These are phyloP conservation scores for Mycena olivaceomarginata DNA, from an alignment of 768 basidiomycete species.

Conservation along the genomic window DNA sequence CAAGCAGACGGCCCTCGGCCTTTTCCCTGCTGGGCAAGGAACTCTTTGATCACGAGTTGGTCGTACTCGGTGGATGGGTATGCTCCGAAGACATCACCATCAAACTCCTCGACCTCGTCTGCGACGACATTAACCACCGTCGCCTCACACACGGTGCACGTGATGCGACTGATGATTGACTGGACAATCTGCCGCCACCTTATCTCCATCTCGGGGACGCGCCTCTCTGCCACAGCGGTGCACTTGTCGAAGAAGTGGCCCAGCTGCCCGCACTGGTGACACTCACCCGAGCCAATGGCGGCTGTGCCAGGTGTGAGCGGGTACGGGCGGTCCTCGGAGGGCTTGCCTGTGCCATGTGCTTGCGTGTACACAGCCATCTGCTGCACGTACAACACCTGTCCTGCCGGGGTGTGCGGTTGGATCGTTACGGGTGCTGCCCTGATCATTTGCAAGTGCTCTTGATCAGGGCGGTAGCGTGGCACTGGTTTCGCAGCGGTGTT, in stretches of 20 bases:
- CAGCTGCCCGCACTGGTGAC: constrained; percentile 46
- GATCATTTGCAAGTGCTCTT: constrained; percentile 13
- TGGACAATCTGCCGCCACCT: constrained; percentile 44
- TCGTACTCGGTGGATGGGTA: constrained; percentile 7
- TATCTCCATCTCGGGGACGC: constrained; percentile 35
- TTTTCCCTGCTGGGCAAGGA: constrained; percentile 29
- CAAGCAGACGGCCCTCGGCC: constrained; percentile 17
- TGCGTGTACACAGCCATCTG: neutral
- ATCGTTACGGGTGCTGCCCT: neutral
- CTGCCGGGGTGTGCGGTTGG: constrained; percentile 39
- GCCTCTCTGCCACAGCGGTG: neutral
- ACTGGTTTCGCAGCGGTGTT: neutral
- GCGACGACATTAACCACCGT: neutral
- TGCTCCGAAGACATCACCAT: neutral
- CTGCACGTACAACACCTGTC: neutral
- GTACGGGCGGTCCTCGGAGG: too few species aligned
- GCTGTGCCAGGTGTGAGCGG: too few species aligned
- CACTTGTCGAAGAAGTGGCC: neutral
- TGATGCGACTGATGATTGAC: constrained; percentile 9
- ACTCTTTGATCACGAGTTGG: neutral
- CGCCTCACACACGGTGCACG: neutral
- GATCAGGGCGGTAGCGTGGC: constrained; percentile 3
- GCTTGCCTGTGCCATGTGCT: neutral
- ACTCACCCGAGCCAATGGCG: neutral
- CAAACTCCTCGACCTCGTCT: neutral